Conservation (phyloP, 345 rosid genomes). For the Syzygium aqueum region DNA sequence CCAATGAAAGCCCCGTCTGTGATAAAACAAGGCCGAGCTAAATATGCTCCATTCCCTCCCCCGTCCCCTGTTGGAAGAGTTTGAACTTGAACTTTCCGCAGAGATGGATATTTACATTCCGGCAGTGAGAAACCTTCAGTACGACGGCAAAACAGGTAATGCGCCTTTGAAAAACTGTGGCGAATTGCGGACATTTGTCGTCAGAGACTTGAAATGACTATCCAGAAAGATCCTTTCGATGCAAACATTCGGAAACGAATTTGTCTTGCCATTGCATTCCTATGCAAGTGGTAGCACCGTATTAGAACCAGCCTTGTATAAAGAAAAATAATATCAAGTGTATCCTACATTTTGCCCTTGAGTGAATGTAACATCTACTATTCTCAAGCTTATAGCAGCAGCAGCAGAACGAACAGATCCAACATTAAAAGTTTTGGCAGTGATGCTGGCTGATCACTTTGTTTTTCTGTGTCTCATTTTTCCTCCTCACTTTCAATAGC, state of each 20-base stretch:
- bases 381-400: background rate
- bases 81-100: constrained; percentile 7
- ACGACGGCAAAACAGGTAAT: background rate
- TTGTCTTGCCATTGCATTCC: background rate
- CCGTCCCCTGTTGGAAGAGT: constrained; percentile 81
- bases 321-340: background rate
- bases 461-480: background rate
- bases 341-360: background rate
- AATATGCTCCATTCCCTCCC: constrained; percentile 60
- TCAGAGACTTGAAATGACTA: background rate
- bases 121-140: background rate
- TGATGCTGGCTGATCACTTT: background rate
- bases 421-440: background rate
- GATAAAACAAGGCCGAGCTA: constrained; percentile 18
- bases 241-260: background rate
- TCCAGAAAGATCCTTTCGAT: background rate
- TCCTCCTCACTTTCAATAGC: background rate
- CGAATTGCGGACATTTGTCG: background rate
- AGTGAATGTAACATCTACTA: background rate
- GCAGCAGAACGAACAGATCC: background rate
- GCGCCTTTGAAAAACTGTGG: background rate
- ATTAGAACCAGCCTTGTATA: constrained; percentile 1
- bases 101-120: background rate
- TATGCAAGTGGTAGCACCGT: background rate
- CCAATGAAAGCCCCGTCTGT: constrained; percentile 1